Conservation (phyloP, 192 early-diverging fungal species). For the Umbelopsis vinacea region DNA sequence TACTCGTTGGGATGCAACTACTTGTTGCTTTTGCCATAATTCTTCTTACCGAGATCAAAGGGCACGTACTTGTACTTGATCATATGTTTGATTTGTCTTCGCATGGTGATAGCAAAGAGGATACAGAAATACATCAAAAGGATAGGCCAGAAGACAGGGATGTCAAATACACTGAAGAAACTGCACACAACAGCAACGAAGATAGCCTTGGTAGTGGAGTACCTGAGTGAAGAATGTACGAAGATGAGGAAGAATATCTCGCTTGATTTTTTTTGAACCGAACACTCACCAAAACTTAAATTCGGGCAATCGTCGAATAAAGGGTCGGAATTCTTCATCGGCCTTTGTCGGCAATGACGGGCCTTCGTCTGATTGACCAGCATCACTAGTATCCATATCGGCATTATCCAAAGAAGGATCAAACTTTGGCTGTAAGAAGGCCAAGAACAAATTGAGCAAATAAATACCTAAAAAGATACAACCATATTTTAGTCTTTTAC, state of each 20-base stretch:
- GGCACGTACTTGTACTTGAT: conserved; percentile 92
- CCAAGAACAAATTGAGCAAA: conserved; percentile 92
- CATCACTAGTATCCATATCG: conserved; percentile 60
- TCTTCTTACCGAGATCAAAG: conserved; percentile 81
- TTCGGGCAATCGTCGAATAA: conserved; percentile 95
- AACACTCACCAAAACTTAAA: conserved; percentile 94
- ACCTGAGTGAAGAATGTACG: conserved; percentile 58
- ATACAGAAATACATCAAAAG: conserved; percentile 95
- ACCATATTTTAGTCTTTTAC: no score
- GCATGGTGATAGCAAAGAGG: conserved; percentile 95
- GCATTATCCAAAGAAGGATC: conserved; percentile 79
- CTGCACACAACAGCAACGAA: conserved; percentile 86
- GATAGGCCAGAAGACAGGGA: conserved; percentile 99
- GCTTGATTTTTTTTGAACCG: no score
- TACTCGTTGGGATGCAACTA: background rate
- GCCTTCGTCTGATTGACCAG: conserved; percentile 61
- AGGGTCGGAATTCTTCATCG: conserved; percentile 97
- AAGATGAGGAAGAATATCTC: no score
- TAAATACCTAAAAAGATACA: conserved; percentile 81
- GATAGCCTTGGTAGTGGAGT: conserved; percentile 81
- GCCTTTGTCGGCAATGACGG: conserved; percentile 78
- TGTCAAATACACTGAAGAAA: conserved; percentile 86
- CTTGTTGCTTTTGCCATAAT: conserved; percentile 50
- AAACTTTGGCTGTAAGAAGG: conserved; percentile 96
- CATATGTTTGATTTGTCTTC: conserved; percentile 97